Base-by-base conservation (phyloP, 1,139 yeast genomes). In the Waltiozyma sp. region DNA sequence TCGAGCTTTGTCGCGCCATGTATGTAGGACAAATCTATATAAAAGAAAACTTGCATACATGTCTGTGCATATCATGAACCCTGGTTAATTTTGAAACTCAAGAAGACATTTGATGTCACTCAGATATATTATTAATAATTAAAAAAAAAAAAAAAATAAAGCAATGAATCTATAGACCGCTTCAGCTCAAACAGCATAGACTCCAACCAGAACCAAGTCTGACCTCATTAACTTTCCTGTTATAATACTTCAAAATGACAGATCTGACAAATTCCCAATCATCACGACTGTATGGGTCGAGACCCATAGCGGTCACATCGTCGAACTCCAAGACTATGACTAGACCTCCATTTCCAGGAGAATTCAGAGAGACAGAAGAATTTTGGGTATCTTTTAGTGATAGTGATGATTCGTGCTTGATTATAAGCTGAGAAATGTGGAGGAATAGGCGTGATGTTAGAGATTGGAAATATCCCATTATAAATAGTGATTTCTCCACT, bases 281-380 rank as follows among this genome's bases (percentile, higher is more conserved):
- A 28, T 69, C 69, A 10, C 59, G 50, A 18, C 80, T 72, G 54
- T 80, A 75, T 2, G 91, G 88, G 58, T 84, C 91, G 43, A 84
- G 65, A 33, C 87, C 93, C 81, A 83, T 75, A 44, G 80, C 85
- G 16, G 69, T 62, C 43, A 84, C 58, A 56, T 83, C 91, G 4
- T 59, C 46, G 51, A 72, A 65, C 48, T 70, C 75, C 35, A 72
- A 58, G 13, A 42, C 34, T 16, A 37, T 41, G 2, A 42, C 41
- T 15, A 24, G 40, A 15, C 41, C 38, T 18, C 44, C 44, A 19
- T 11, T 26, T 4, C 13, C n/a, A 6, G 31, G 10, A 4, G 31
- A 26, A 6, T 7, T 11, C 18, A 63, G 68, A 14, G 58, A 48
- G 23, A 65, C 37, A 33, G 57, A 50, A 19, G 49, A 26, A 26